Percentiles rank a stretch among this genome's conserved stretches.
Conservation (phyloP, 2,329 filamentous ascomycete species). For the Botrytis aclada region DNA sequence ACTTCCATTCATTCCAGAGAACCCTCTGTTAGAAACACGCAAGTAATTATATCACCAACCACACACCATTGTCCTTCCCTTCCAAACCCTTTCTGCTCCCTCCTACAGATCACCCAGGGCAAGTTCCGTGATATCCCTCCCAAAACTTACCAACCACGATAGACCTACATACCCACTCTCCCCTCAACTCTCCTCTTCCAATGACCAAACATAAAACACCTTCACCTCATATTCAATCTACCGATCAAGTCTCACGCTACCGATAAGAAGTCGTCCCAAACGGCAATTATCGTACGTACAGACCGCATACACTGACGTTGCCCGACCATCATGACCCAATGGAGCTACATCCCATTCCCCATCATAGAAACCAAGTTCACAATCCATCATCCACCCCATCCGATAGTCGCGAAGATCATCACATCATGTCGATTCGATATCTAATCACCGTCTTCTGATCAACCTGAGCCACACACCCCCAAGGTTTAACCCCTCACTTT, state of each 20-base stretch:
- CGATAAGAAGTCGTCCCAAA: neutral
- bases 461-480: neutral
- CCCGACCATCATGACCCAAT: neutral
- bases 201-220: neutral
- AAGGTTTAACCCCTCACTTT: constrained; percentile 2
- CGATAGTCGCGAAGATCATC: constrained; percentile 3
- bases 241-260: neutral
- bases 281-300: neutral
- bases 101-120: neutral
- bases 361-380: neutral
- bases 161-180: neutral
- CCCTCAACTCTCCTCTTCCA: neutral
- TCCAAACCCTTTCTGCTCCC: neutral
- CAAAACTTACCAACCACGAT: neutral
- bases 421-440: neutral
- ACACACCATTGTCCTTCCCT: neutral
- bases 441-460: constrained; percentile 1
- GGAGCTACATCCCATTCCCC: neutral
- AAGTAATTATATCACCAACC: neutral
- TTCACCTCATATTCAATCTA: neutral
- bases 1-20: neutral
- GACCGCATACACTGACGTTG: neutral
- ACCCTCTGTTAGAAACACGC: neutral
- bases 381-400: neutral
- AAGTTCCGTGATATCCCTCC: neutral